These are phyloP conservation scores for Fraxinus sp. DNA, from an alignment of 305 asterid genomes.

Conservation along the genomic window DNA sequence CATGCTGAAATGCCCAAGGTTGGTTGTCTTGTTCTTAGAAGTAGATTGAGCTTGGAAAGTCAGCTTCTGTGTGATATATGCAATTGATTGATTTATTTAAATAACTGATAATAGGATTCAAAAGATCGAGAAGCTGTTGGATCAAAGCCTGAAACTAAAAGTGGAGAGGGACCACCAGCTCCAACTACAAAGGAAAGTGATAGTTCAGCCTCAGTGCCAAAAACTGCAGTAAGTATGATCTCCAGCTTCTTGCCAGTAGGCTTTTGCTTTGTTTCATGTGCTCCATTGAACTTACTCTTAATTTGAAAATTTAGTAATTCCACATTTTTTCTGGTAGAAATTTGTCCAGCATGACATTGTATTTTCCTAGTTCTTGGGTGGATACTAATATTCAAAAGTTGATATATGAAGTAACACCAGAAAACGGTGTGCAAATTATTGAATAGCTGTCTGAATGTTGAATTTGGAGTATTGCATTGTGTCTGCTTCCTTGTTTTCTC, in stretches of 20 bases:
- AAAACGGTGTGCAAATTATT: not conserved
- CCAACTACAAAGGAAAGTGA: conserved; percentile 29
- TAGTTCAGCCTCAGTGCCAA: conserved; percentile 25
- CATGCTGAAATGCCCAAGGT: conserved; percentile 58
- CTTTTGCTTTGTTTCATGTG: not conserved
- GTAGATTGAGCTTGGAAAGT: conserved; percentile 4
- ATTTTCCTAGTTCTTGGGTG: not conserved
- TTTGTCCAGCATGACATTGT: not conserved
- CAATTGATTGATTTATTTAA: conserved; percentile 10
- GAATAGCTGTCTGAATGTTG: not conserved
- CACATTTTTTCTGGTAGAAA: not conserved
- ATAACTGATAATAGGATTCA: conserved; percentile 27
- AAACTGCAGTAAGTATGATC: conserved; percentile 56
- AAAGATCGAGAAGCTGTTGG: conserved; percentile 37
- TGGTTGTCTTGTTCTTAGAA: not conserved
- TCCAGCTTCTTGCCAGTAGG: conserved; percentile 2
- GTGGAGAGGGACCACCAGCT: conserved; percentile 48
- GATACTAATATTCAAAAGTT: not conserved
- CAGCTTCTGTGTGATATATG: not conserved
- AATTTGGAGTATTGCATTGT: not conserved
- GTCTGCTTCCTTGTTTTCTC: not conserved
- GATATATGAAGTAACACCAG: not conserved
- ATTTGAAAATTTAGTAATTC: conserved; percentile 11
- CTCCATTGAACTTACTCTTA: not conserved
- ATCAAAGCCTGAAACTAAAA: conserved; percentile 41